Conservation (phyloP, 345 rosid genomes). For the Theobroma cacao region DNA sequence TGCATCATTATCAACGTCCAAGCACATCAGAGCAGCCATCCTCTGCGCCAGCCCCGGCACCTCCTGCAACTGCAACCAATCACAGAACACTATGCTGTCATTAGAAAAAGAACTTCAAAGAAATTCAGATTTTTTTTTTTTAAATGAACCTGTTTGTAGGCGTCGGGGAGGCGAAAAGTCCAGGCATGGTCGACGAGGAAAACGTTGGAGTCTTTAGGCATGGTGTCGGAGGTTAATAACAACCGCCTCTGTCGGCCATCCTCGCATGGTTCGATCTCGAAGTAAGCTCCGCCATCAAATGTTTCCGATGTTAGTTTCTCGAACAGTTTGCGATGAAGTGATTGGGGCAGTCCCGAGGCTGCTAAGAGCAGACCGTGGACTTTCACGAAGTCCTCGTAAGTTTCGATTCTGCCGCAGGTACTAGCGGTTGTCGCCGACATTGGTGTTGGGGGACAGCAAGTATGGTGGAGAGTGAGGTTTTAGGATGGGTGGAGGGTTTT, state of each 20-base stretch:
- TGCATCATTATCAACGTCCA: slow-evolving; percentile 40
- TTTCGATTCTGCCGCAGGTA: slow-evolving; percentile 25
- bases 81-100: background rate
- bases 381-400: slow-evolving; percentile 71
- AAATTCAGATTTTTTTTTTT: background rate
- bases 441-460: background rate
- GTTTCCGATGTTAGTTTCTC: slow-evolving; percentile 66
- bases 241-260: slow-evolving; percentile 70
- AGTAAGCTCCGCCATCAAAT: slow-evolving; percentile 80
- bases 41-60: slow-evolving; percentile 89
- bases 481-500: slow-evolving; percentile 1
- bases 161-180: slow-evolving; percentile 89
- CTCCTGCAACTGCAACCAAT: slow-evolving; percentile 64
- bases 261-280: slow-evolving; percentile 65
- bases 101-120: background rate
- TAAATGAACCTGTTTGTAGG: slow-evolving; percentile 55
- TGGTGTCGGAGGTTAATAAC: slow-evolving; percentile 52
- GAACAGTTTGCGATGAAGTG: slow-evolving; percentile 69
- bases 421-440: background rate
- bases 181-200: slow-evolving; percentile 94
- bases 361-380: slow-evolving; percentile 79
- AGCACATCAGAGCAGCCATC: slow-evolving; percentile 92
- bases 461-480: background rate
- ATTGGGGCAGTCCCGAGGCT: slow-evolving; percentile 73
- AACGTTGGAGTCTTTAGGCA: slow-evolving; percentile 62